Conservation (phyloP, 1,284 basidiomycete species). For the Taiwanofungus camphoratus region DNA sequence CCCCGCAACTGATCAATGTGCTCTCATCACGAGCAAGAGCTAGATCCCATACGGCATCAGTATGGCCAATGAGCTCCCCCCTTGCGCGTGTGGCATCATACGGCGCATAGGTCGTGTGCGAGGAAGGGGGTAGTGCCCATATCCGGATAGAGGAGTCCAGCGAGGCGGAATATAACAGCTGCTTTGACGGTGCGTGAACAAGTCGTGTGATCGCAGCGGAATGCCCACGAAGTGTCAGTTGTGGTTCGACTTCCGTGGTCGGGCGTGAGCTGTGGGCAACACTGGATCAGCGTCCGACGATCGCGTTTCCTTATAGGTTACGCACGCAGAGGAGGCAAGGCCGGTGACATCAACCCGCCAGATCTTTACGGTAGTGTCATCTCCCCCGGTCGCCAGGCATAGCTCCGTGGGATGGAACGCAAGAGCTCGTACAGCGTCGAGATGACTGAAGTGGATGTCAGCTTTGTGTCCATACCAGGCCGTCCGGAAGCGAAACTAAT, state of each 20-base stretch:
- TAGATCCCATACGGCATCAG: slow-evolving; percentile 94
- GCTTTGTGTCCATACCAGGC: slow-evolving; percentile 11
- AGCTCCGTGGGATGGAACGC: slow-evolving; percentile 84
- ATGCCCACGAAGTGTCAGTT: slow-evolving; percentile 90
- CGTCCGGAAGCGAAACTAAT: slow-evolving; percentile 14
- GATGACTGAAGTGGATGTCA: slow-evolving; percentile 56
- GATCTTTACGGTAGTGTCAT: slow-evolving; percentile 94
- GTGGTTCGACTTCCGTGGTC: slow-evolving; percentile 82
- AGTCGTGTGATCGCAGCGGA: slow-evolving; percentile 88
- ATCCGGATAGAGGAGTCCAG: slow-evolving; percentile 90
- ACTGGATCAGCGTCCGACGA: slow-evolving; percentile 14
- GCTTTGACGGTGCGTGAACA: slow-evolving; percentile 73
- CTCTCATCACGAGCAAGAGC: slow-evolving; percentile 72
- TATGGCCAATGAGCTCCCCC: slow-evolving; percentile 85
- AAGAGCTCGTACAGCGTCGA: slow-evolving; percentile 88
- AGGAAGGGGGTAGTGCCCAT: slow-evolving; percentile 74
- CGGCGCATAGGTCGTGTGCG: slow-evolving; percentile 81
- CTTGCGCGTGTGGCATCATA: slow-evolving; percentile 77
- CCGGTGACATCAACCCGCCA: slow-evolving; percentile 82
- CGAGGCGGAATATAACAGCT: slow-evolving; percentile 85
- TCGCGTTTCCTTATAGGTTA: slow-evolving; percentile 19
- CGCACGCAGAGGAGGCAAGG: slow-evolving; percentile 68
- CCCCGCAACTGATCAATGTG: slow-evolving; percentile 83
- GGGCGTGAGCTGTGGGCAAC: slow-evolving; percentile 43
- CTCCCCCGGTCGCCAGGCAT: slow-evolving; percentile 85